Percentiles rank a stretch among this genome's conserved stretches.
These are phyloP conservation scores for Zoysia pacifica DNA, from an alignment of 176 grass and related monocot genomes.

Conservation along the genomic window DNA sequence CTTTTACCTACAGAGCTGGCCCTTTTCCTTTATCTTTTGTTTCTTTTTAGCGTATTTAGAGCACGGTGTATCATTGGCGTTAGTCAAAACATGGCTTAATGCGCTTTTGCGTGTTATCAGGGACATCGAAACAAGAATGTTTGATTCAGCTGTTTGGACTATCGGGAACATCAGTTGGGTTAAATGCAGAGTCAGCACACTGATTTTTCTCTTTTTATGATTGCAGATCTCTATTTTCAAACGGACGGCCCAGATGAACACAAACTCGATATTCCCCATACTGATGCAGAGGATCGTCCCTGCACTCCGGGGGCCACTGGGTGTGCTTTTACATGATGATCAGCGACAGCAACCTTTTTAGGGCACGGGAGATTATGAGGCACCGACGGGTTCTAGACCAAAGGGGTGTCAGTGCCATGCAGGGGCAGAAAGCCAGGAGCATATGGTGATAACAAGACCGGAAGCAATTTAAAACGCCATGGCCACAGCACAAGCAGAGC, in stretches of 20 bases:
- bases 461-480: slow-evolving; percentile 29
- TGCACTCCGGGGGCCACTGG: not conserved
- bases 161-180: too few relatives aligned
- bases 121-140: not conserved
- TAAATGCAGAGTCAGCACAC: not conserved
- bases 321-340: slow-evolving; percentile 38
- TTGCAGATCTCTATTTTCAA: not conserved
- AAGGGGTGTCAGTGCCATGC: slow-evolving; percentile 36
- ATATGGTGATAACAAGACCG: slow-evolving; percentile 34
- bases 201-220: not conserved
- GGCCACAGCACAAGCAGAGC: not conserved
- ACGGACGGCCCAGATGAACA: not conserved
- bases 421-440: slow-evolving; percentile 23
- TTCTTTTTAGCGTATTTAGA: not conserved
- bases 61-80: too few relatives aligned
- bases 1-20: not conserved
- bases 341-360: slow-evolving; percentile 2
- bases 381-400: slow-evolving; percentile 55
- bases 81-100: too few relatives aligned
- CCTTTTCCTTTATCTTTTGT: slow-evolving; percentile 16
- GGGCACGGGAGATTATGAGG: slow-evolving; percentile 16
- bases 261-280: not conserved
- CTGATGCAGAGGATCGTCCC: slow-evolving; percentile 35
- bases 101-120: not conserved
- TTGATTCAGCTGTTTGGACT: not conserved